Evolutionary conservation across 371 early-diverging fungal genomes (phyloP).

Genomic region (Neoconidiobolus thromboides): DNA sequence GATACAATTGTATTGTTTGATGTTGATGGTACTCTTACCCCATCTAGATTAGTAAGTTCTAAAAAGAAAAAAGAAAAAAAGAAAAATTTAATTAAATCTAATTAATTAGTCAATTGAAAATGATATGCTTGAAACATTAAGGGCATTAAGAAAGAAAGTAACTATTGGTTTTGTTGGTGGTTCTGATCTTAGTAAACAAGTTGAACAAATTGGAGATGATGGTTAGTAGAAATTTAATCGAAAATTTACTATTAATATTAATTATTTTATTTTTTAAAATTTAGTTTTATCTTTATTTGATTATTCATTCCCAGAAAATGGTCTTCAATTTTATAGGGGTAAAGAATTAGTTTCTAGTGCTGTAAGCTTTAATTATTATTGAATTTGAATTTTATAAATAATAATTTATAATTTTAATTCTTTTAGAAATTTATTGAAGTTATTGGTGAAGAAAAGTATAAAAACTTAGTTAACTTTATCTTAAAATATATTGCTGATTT

Average conservation of each 20-base stretch:
- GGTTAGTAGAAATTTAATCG: slow-evolving; percentile 19
- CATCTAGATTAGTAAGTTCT: slow-evolving; percentile 51
- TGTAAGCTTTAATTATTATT: slow-evolving; percentile 14
- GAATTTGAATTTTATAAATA: too few species aligned
- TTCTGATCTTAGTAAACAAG: slow-evolving; percentile 90
- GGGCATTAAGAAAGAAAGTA: slow-evolving; percentile 67
- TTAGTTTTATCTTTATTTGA: slow-evolving; percentile 73
- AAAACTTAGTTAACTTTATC: slow-evolving; percentile 81
- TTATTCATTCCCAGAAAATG: slow-evolving; percentile 98
- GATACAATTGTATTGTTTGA: slow-evolving; percentile 67
- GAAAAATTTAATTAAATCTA: not conserved
- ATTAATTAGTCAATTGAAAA: slow-evolving; percentile 22
- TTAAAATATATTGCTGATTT: slow-evolving; percentile 90
- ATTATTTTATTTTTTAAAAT: not conserved
- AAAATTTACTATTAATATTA: not conserved
- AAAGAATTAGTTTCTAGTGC: slow-evolving; percentile 58
- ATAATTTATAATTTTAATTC: not conserved
- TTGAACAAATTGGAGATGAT: slow-evolving; percentile 89
- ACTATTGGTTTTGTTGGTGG: slow-evolving; percentile 99
- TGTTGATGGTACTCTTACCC: slow-evolving; percentile 99
- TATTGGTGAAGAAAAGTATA: slow-evolving; percentile 95
- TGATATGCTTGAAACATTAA: slow-evolving; percentile 66
- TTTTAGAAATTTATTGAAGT: slow-evolving; percentile 76
- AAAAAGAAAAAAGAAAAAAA: too few species aligned
- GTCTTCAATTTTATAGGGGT: slow-evolving; percentile 80